phyloP scores from a whole-genome alignment of 306 rosid species.

The Begonia fuchsioides region DNA sequence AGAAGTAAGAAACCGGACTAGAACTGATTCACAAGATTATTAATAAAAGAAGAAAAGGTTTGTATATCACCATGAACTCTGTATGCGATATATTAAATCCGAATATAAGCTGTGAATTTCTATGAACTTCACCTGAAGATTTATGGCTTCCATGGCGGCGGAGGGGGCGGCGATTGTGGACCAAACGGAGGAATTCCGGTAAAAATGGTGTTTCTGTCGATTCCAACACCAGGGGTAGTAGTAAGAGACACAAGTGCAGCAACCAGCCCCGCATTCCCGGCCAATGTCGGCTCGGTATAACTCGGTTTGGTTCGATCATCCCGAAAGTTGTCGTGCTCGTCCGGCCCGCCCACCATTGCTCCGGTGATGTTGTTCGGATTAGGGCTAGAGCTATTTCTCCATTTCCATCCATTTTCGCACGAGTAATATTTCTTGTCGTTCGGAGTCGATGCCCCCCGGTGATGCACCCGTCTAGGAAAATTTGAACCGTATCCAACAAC shows the following conservation, averaged over 20 bases:
- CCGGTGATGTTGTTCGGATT: conserved; percentile 44
- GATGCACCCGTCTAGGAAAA: no score
- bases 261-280: conserved; percentile 58
- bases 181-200: conserved; percentile 46
- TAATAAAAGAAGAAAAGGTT: no score
- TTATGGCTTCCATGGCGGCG: conserved; percentile 50
- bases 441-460: no score
- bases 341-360: conserved; percentile 69
- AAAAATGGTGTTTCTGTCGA: conserved; percentile 47
- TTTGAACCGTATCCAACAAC: conserved; percentile 30
- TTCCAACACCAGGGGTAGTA: conserved; percentile 15
- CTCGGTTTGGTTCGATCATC: conserved; percentile 25
- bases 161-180: conserved; percentile 23
- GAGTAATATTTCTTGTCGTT: conserved; percentile 12
- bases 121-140: no score
- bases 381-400: conserved; percentile 22
- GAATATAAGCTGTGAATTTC: no score
- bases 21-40: no score
- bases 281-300: conserved; percentile 43
- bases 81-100: no score
- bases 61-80: no score
- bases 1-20: no score
- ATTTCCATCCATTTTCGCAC: conserved; percentile 38
- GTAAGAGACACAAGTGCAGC: conserved; percentile 54
- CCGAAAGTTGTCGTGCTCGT: conserved; percentile 27